Base-by-base conservation (phyloP, 129 eudicot genomes). In the Helianthus tuberosus region DNA sequence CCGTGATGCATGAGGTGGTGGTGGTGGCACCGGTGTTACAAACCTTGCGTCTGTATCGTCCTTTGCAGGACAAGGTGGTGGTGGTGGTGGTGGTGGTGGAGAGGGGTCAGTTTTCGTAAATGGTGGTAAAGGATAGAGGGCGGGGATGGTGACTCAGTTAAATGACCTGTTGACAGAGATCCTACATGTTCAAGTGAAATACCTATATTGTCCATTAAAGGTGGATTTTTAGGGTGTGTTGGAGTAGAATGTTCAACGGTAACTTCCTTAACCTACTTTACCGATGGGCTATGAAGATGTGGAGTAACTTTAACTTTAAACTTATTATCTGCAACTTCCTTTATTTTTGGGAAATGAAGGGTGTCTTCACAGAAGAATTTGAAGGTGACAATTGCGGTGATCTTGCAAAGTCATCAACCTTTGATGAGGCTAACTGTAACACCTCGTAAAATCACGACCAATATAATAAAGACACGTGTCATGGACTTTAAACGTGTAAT, bases 391-490 rank as follows among this genome's bases (percentile, higher is more conserved):
- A 3, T 29, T 60, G 64, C 11, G 73, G 41, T 29, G 51, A 36
- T 55, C 77, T 76, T 58, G 38, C 78, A 43, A 54, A 66, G 66
- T 71, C 47, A 63, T 63, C 48, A 63, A 36, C 68, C 13, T 63
- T 36, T 73, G 94, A 55, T 3, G 63, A 81, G 55, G 79, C 62
- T 61, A n/a, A n/a, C n/a, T n/a, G n/a, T n/a, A n/a, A n/a, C n/a
- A n/a, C n/a, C n/a, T n/a, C n/a, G n/a, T n/a, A n/a, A n/a, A n/a
- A n/a, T n/a, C n/a, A n/a, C n/a, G n/a, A n/a, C n/a, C n/a, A n/a
- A n/a, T n/a, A n/a, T n/a, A n/a, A n/a, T n/a, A n/a, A n/a, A n/a
- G n/a, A n/a, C n/a, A n/a, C n/a, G n/a, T n/a, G n/a, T n/a, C n/a
- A n/a, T n/a, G n/a, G n/a, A n/a, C n/a, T n/a, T n/a, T n/a, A n/a